phyloP scores from a whole-genome alignment of 1,284 basidiomycete genomes.

The Lentinus polychrous region DNA sequence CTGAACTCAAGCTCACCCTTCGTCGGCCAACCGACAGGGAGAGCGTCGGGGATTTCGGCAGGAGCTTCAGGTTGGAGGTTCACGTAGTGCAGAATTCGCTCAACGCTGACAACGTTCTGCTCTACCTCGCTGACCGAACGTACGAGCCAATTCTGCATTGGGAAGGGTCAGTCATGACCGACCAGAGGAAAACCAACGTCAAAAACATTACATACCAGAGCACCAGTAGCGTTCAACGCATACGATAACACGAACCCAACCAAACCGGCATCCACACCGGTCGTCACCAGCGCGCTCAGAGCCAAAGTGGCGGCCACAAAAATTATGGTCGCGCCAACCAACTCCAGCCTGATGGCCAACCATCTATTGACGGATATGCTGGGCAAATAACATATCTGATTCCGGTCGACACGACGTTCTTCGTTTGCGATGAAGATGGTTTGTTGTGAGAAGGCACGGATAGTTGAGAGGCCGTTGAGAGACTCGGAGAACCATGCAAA shows the following conservation, averaged over 20 bases:
- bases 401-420: conserved; percentile 76
- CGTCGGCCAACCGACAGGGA: conserved; percentile 72
- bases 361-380: conserved; percentile 74
- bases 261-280: conserved; percentile 79
- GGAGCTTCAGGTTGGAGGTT: conserved; percentile 76
- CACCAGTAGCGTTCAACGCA: conserved; percentile 74
- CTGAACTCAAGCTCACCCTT: conserved; percentile 74
- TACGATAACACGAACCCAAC: conserved; percentile 90
- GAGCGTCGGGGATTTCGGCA: conserved; percentile 58
- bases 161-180: conserved; percentile 9
- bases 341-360: conserved; percentile 76
- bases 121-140: conserved; percentile 88
- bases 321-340: conserved; percentile 80
- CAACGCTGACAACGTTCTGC: conserved; percentile 89
- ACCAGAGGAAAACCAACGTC: conserved; percentile 2
- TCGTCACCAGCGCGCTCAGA: conserved; percentile 63
- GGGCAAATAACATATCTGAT: conserved; percentile 75
- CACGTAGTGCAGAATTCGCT: conserved; percentile 70
- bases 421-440: conserved; percentile 72
- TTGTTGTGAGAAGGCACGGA: conserved; percentile 77
- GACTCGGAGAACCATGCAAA: conserved; percentile 89
- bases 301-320: conserved; percentile 67
- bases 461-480: conserved; percentile 78
- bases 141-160: conserved; percentile 78
- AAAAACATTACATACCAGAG: conserved; percentile 43